Percentiles rank a stretch among this genome's conserved stretches.
Conservation (phyloP, 208 protist species). For the Trypanosoma caninum region DNA sequence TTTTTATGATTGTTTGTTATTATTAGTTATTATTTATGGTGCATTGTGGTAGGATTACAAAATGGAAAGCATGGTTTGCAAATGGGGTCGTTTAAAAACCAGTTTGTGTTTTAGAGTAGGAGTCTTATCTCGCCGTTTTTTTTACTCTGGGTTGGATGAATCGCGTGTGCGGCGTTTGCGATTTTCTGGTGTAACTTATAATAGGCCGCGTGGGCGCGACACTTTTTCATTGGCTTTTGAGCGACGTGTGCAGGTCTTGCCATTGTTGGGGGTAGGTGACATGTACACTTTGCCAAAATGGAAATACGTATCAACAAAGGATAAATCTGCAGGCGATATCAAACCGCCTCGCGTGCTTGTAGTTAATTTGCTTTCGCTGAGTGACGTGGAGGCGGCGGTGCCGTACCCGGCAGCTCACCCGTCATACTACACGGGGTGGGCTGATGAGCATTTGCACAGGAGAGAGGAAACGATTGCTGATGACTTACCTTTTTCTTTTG, state of each 20-base stretch:
- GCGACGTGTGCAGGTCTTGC: slow-evolving; percentile 47
- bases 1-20: too few relatives aligned
- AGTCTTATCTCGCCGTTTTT: slow-evolving; percentile 28
- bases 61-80: too few relatives aligned
- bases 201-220: slow-evolving; percentile 78
- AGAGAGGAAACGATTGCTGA: neutral
- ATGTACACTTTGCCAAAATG: slow-evolving; percentile 28
- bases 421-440: slow-evolving; percentile 51
- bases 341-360: slow-evolving; percentile 44
- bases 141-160: slow-evolving; percentile 74
- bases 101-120: too few relatives aligned
- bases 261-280: slow-evolving; percentile 23
- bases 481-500: neutral
- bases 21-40: too few relatives aligned
- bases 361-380: slow-evolving; percentile 48
- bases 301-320: neutral
- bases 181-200: slow-evolving; percentile 63
- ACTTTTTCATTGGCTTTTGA: slow-evolving; percentile 70
- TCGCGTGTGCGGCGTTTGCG: slow-evolving; percentile 56
- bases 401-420: slow-evolving; percentile 57
- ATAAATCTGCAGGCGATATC: neutral
- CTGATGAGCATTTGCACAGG: neutral
- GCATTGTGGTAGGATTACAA: too few relatives aligned
- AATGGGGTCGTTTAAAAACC: too few relatives aligned
- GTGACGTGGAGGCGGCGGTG: slow-evolving; percentile 30